These are phyloP conservation scores for Erysimum cheiranthoides DNA, from an alignment of 345 rosid genomes.

Conservation along the genomic window DNA sequence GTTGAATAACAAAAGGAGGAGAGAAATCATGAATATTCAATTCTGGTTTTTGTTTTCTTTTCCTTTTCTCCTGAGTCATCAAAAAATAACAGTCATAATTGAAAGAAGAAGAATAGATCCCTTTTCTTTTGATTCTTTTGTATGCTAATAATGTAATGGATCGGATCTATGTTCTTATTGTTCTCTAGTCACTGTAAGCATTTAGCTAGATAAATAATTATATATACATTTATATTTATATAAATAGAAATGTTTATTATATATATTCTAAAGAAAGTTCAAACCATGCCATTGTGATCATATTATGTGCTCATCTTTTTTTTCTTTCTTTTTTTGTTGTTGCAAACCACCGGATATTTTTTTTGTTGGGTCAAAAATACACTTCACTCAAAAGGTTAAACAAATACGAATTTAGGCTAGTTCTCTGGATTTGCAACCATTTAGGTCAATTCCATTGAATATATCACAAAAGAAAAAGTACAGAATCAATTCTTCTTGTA, in stretches of 20 bases:
- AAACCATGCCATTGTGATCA: not conserved
- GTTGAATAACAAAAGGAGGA: constrained; percentile 29
- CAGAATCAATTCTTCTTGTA: too few relatives aligned
- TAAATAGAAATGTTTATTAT: not conserved
- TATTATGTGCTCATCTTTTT: not conserved
- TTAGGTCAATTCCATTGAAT: not conserved
- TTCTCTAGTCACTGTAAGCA: constrained; percentile 14
- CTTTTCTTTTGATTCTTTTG: constrained; percentile 41
- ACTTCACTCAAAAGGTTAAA: not conserved
- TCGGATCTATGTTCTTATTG: too few relatives aligned
- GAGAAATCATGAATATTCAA: constrained; percentile 29
- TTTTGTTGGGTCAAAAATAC: not conserved
- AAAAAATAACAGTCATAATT: constrained; percentile 19
- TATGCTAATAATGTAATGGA: constrained; percentile 34
- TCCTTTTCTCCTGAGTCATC: constrained; percentile 29
- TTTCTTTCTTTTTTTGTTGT: not conserved
- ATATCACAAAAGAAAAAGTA: not conserved
- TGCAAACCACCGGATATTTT: constrained; percentile 4
- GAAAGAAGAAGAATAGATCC: constrained; percentile 37
- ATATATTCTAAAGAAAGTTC: not conserved
- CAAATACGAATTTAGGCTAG: too few relatives aligned
- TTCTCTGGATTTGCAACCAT: not conserved
- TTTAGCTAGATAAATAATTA: constrained; percentile 11
- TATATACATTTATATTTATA: not conserved
- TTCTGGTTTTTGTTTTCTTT: constrained; percentile 31